Evolutionary conservation across 2,329 filamentous ascomycete genomes (phyloP).

Genomic region (Colletotrichum noveboracense): DNA sequence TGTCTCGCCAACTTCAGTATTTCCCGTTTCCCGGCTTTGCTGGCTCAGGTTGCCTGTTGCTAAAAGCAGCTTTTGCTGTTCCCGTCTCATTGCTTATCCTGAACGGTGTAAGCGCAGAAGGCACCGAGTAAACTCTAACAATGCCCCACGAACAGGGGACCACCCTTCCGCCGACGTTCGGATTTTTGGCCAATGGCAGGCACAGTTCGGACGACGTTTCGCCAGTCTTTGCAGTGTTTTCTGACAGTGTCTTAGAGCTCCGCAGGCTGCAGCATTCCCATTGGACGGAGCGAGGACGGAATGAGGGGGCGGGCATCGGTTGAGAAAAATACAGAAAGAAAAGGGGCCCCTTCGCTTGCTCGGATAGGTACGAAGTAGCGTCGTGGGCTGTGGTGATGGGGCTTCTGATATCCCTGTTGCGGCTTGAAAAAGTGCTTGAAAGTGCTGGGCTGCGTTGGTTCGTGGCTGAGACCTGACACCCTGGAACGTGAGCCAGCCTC

Average conservation of each 20-base stretch:
- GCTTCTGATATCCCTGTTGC: conserved; percentile 2
- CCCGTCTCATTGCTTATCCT: not conserved
- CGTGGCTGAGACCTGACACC: conserved; percentile 17
- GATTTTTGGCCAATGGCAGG: not conserved
- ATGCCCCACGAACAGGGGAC: not conserved
- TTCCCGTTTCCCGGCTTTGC: not conserved
- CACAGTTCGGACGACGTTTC: not conserved
- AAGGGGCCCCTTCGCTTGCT: not conserved
- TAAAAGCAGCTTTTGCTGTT: conserved; percentile 5
- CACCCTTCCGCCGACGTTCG: not conserved
- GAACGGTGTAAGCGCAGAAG: not conserved
- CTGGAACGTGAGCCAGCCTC: conserved; percentile 2
- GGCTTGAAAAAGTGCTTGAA: not conserved
- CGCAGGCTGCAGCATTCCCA: not conserved
- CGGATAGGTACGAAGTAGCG: not conserved
- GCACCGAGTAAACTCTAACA: conserved; percentile 1
- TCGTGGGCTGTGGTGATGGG: conserved; percentile 3
- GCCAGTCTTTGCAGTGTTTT: not conserved
- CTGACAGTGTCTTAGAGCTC: not conserved
- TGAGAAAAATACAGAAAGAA: not conserved
- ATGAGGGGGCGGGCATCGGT: not conserved
- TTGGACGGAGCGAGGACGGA: not conserved
- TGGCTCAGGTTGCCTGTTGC: not conserved
- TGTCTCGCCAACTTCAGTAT: not conserved
- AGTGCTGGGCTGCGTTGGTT: not conserved